Evolutionary conservation across 768 basidiomycete genomes (phyloP), one percentile per base, ranked within the genome.

Genomic region (Leccinum imitatum): DNA sequence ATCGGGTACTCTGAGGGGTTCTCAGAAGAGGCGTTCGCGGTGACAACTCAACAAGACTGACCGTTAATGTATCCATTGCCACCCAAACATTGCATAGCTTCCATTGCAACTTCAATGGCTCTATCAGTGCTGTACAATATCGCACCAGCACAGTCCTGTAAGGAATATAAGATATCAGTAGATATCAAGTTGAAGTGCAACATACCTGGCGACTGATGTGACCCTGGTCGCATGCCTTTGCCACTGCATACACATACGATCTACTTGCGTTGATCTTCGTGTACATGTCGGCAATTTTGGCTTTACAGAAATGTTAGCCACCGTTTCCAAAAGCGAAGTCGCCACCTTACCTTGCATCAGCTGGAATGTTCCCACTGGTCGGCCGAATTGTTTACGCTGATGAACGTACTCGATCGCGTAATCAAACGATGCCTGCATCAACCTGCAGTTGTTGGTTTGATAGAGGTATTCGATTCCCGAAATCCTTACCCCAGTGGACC

Each of bases 61-160:
- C 93, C 93, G 63, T 96, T 96, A 73, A 95, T 95, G 72, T 96
- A 98, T 13, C 95, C 95, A 70, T 97, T 97, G 7, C 95, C 95
- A 53, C 95, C 94, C 47, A 96, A 79, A 69, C 92, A 95, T 67
- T 96, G 95, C 89, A 94, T 93, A 9, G 85, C 91, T 69, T 95
- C 94, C 67, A 92, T 76, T 4, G 94, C 87, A 13, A 97, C 92
- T 72, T 97, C 93, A 23, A 96, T 87, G 25, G 93, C 90, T 67
- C 86, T 89, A 68, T 98, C 95, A 0, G 94, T 94, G 19, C 93
- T 91, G 74, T 95, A 96, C 50, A 98, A 71, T 60, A 98, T 97
- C 2, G 92, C 93, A 17, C 94, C 95, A 9, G 95, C 95, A 66
- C 95, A 98, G 69, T 98, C 95, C 93, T 70, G 10, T 50, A 23